Conservation (phyloP, 2,329 filamentous ascomycete species). For the Aureobasidium lini region DNA sequence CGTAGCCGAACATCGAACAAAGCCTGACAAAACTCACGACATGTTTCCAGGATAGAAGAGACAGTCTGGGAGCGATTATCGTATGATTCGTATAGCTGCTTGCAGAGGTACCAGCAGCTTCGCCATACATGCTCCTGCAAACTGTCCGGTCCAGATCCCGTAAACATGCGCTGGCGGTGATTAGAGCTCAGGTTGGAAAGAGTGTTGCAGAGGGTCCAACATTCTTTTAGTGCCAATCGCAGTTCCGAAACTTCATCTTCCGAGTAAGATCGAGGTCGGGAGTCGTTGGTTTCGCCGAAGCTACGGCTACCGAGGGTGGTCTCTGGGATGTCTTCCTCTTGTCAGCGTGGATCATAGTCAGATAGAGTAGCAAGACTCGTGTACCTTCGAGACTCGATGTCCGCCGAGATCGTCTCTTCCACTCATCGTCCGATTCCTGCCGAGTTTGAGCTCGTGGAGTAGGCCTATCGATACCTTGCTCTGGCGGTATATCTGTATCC, state of each 20-base stretch:
- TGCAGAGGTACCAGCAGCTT: constrained; percentile 87
- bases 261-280: not conserved
- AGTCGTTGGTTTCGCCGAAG: not conserved
- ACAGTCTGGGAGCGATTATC: constrained; percentile 33
- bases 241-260: constrained; percentile 55
- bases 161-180: constrained; percentile 72
- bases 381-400: constrained; percentile 70
- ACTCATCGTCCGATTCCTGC: constrained; percentile 59
- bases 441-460: constrained; percentile 80
- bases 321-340: constrained; percentile 28
- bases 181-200: constrained; percentile 76
- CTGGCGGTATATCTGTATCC: constrained; percentile 60
- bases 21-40: constrained; percentile 84
- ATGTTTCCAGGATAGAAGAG: constrained; percentile 64
- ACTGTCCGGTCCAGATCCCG: constrained; percentile 64
- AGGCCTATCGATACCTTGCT: constrained; percentile 51
- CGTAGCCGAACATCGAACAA: constrained; percentile 78
- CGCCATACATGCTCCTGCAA: constrained; percentile 86
- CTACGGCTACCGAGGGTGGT: not conserved
- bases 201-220: constrained; percentile 91
- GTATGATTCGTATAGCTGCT: constrained; percentile 75
- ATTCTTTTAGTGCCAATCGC: constrained; percentile 73
- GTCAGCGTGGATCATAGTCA: not conserved
- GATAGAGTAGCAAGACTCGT: constrained; percentile 18
- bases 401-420: constrained; percentile 50